Percentiles rank a stretch among this genome's conserved stretches.
Evolutionary conservation across 2,329 filamentous ascomycete species (phyloP).

Genomic region (Hypoxylon sp.): DNA sequence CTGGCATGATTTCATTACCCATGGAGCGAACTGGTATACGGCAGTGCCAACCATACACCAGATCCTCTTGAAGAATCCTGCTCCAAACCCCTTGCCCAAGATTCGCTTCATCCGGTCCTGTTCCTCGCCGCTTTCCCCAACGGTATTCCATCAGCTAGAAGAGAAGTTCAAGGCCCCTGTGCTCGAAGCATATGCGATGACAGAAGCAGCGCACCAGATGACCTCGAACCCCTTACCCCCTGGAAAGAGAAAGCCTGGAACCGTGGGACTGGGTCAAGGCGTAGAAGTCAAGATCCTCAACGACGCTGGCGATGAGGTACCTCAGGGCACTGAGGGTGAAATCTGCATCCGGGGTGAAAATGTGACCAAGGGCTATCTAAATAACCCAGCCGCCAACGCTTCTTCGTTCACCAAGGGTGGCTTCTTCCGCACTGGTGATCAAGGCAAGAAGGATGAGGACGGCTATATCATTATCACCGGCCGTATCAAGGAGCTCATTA

Average conservation of each 20-base stretch:
- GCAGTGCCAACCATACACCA: conserved; percentile 95
- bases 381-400: conserved; percentile 83
- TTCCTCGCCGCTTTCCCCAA: conserved; percentile 86
- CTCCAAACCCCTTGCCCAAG: conserved; percentile 75
- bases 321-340: conserved; percentile 80
- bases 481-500: conserved; percentile 94
- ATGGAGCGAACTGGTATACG: conserved; percentile 91
- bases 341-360: conserved; percentile 88
- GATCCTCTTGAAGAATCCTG: conserved; percentile 82
- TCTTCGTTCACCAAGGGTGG: conserved; percentile 80
- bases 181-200: conserved; percentile 93
- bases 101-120: conserved; percentile 93
- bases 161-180: conserved; percentile 83
- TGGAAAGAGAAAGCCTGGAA: conserved; percentile 82
- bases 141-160: conserved; percentile 84
- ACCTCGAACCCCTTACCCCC: conserved; percentile 81
- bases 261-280: conserved; percentile 85
- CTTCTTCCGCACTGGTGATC: conserved; percentile 91
- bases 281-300: conserved; percentile 86
- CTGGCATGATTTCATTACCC: conserved; percentile 81
- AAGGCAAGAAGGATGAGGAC: conserved; percentile 84
- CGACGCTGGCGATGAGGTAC: conserved; percentile 75
- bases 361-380: conserved; percentile 87
- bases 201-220: conserved; percentile 89
- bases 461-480: conserved; percentile 90